These are phyloP conservation scores for Zasmidium citrigriseum DNA, from an alignment of 2,329 filamentous ascomycete genomes.

Conservation along the genomic window DNA sequence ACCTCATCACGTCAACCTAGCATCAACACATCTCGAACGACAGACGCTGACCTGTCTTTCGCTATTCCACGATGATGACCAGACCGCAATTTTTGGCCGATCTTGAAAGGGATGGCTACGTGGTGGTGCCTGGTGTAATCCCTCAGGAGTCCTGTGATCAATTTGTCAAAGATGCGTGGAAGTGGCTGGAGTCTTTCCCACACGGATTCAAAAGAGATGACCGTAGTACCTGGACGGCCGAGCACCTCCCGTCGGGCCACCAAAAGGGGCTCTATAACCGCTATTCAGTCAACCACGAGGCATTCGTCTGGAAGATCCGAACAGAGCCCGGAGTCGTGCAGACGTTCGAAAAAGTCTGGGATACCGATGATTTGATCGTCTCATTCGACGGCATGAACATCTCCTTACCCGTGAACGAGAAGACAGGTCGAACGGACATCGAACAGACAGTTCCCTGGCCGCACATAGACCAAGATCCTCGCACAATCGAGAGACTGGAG, in stretches of 20 bases:
- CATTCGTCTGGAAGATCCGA: slow-evolving; percentile 29
- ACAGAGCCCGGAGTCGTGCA: slow-evolving; percentile 26
- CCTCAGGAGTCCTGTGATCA: slow-evolving; percentile 13
- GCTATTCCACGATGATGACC: slow-evolving; percentile 1
- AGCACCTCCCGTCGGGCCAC: slow-evolving; percentile 17
- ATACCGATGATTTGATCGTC: slow-evolving; percentile 27
- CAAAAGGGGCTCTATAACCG: slow-evolving; percentile 22
- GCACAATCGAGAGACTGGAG: slow-evolving; percentile 19
- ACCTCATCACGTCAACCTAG: no score
- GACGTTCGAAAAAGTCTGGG: slow-evolving; percentile 26
- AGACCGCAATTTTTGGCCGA: slow-evolving; percentile 20
- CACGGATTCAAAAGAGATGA: slow-evolving; percentile 25
- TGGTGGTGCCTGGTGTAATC: slow-evolving; percentile 20
- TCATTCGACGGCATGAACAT: slow-evolving; percentile 30
- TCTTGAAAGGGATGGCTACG: slow-evolving; percentile 23
- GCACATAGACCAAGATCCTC: slow-evolving; percentile 26
- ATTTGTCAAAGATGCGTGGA: slow-evolving; percentile 15
- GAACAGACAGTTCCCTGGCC: slow-evolving; percentile 14
- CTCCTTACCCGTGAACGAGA: slow-evolving; percentile 20
- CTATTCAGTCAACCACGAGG: slow-evolving; percentile 28
- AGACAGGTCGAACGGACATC: slow-evolving; percentile 21
- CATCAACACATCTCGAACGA: no score
- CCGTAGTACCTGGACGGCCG: slow-evolving; percentile 18
- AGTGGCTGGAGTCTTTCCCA: slow-evolving; percentile 22
- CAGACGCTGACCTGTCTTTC: not conserved